Conservation (phyloP, 768 basidiomycete species). For the Amanita polypyramis region DNA sequence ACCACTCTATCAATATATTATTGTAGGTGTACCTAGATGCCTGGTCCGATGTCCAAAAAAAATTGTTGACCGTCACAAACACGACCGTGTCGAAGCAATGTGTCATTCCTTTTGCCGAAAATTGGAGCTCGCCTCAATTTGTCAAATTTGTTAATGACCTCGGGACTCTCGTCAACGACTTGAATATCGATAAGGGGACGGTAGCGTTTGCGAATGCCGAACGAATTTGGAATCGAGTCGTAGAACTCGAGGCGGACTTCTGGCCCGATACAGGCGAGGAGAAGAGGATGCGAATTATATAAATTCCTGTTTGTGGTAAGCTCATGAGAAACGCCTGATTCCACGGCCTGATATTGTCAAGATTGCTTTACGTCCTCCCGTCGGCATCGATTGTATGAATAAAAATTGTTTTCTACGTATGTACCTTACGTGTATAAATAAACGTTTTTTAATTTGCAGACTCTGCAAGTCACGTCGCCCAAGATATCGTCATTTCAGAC, state of each 20-base stretch:
- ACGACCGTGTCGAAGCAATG: conserved; percentile 17
- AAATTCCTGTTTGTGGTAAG: background rate
- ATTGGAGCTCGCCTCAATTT: conserved; percentile 53
- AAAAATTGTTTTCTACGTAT: no score
- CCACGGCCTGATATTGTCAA: background rate
- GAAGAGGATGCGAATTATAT: no score
- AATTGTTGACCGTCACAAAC: conserved; percentile 10
- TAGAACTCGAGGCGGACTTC: conserved; percentile 51
- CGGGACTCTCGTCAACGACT: conserved; percentile 33
- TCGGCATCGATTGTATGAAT: no score
- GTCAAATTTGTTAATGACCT: conserved; percentile 40
- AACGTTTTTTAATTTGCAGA: no score
- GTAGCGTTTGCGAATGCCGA: conserved; percentile 31
- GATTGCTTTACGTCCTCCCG: background rate
- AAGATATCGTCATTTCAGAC: no score
- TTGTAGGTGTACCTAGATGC: conserved; percentile 58
- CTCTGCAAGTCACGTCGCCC: no score
- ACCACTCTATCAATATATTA: background rate
- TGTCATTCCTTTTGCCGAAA: conserved; percentile 40
- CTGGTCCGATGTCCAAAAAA: conserved; percentile 41
- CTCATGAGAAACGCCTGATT: background rate
- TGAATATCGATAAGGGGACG: conserved; percentile 26
- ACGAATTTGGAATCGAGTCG: conserved; percentile 42
- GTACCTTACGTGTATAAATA: no score
- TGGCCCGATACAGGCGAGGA: no score